Percentiles rank a stretch among this genome's conserved stretches.
Evolutionary conservation across 2,329 filamentous ascomycete species (phyloP).

Genomic region (Onygenales sp.): DNA sequence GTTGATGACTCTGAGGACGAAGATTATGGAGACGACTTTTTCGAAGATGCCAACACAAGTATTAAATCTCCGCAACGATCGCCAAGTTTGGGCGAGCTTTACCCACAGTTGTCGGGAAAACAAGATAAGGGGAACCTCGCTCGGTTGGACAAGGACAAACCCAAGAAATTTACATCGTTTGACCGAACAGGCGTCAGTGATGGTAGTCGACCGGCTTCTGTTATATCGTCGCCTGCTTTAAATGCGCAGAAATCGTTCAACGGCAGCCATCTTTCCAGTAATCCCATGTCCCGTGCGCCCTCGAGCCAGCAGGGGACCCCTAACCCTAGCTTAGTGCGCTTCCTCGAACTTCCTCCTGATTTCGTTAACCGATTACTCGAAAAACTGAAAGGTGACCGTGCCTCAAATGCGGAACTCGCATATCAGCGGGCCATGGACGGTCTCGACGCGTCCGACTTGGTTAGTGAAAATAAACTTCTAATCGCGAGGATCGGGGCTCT

Average conservation of each 20-base stretch:
- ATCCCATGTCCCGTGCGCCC: constrained; percentile 7
- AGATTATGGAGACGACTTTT: constrained; percentile 20
- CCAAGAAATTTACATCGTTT: background rate
- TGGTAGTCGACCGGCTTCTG: background rate
- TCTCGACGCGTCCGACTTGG: constrained; percentile 21
- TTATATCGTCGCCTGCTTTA: constrained; percentile 12
- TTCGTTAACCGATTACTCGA: constrained; percentile 20
- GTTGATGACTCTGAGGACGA: constrained; percentile 30
- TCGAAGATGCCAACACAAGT: background rate
- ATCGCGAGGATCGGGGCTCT: constrained; percentile 29
- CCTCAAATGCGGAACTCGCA: constrained; percentile 27
- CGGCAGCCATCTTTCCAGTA: background rate
- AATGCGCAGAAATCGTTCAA: background rate
- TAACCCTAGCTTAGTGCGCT: constrained; percentile 19
- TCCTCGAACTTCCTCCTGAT: constrained; percentile 21
- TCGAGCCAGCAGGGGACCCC: constrained; percentile 12
- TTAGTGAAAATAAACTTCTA: constrained; percentile 26
- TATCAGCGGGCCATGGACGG: constrained; percentile 30
- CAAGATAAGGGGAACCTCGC: background rate
- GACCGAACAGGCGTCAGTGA: background rate
- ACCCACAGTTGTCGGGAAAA: constrained; percentile 14
- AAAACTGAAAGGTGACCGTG: constrained; percentile 21
- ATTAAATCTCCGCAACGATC: background rate
- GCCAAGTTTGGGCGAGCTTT: constrained; percentile 18
- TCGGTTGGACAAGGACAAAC: background rate